These are phyloP conservation scores for Eucalyptus tenuipes DNA, from an alignment of 345 rosid species.

Conservation along the genomic window DNA sequence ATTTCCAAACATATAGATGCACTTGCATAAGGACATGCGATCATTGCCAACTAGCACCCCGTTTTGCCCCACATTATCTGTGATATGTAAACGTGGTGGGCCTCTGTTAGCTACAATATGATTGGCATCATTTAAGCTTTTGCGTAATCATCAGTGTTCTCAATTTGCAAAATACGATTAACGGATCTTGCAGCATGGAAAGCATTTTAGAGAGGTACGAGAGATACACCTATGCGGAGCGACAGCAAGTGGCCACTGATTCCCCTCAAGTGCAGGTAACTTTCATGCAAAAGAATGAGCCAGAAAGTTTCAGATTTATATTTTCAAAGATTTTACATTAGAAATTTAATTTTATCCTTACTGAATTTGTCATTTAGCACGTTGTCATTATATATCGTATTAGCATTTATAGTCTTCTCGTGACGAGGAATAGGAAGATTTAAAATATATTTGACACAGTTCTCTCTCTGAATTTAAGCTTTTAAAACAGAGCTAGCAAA, in stretches of 20 bases:
- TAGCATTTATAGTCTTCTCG: neutral
- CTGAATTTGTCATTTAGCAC: neutral
- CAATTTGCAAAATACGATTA: neutral
- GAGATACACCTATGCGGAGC: slow-evolving; percentile 25
- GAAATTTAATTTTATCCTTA: neutral
- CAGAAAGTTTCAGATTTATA: neutral
- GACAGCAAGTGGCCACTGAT: slow-evolving; percentile 11
- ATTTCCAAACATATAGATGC: neutral
- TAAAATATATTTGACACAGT: neutral
- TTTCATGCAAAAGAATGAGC: neutral
- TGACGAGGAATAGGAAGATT: neutral
- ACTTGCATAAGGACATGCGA: neutral
- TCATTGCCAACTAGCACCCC: neutral
- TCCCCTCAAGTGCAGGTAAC: slow-evolving; percentile 17
- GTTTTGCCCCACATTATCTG: neutral
- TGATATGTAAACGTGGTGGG: neutral
- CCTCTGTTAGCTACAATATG: neutral
- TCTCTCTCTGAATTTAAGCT: neutral
- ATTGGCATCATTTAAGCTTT: neutral
- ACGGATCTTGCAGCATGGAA: slow-evolving; percentile 49
- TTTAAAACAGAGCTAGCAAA: neutral
- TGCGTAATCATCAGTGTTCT: neutral
- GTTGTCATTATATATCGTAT: neutral
- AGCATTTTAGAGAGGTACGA: slow-evolving; percentile 63
- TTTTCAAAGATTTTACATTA: neutral